Evolutionary conservation across 495 filamentous ascomycete genomes (phyloP), one percentile per base, ranked within the genome.

Genomic region (Aspergillus mulundensis): DNA sequence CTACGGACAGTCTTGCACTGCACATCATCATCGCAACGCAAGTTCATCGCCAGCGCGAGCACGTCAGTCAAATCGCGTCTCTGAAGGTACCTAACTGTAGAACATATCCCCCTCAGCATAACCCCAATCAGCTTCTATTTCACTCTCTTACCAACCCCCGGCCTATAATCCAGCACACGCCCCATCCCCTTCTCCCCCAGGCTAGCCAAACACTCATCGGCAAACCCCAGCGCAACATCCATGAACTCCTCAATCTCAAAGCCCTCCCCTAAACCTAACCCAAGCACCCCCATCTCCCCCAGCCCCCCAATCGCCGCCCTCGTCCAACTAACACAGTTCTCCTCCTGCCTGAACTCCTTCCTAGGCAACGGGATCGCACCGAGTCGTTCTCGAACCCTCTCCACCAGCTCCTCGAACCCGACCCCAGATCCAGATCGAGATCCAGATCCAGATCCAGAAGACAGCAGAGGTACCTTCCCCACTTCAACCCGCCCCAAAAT

Each of bases 301-400:
- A 62, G 50, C 21, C 46, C 52, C 16, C 8, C 7, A 34, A 61
- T 53, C 12, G 54, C 60, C 14, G 16, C 24, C 30, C 25, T 60
- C 34, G 49, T 53, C 32, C 60, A 60, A 38, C 42, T 66, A n/a
- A 61, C 57, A 25, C 52, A 60, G 15, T 55, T 59, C 23, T 61
- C 53, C 16, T 53, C 51, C 15, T 21, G 28, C 14, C 43, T 16
- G n/a, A 34, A 43, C 39, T 24, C 53, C 48, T 34, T 54, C 18
- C 34, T 25, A 19, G 60, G 56, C 12, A 62, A 32, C 20, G 42
- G 40, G 21, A 62, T 53, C 8, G 28, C 19, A 30, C 32, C 14
- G 0, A 62, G 30, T 39, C 19, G 20, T 11, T 19, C n/a, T 25
- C 30, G 5, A 7, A 62, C 47, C n/a, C 34, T 7, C 2, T 42